Conservation (phyloP, 306 rosid genomes). For the Crataegus laevigata region DNA sequence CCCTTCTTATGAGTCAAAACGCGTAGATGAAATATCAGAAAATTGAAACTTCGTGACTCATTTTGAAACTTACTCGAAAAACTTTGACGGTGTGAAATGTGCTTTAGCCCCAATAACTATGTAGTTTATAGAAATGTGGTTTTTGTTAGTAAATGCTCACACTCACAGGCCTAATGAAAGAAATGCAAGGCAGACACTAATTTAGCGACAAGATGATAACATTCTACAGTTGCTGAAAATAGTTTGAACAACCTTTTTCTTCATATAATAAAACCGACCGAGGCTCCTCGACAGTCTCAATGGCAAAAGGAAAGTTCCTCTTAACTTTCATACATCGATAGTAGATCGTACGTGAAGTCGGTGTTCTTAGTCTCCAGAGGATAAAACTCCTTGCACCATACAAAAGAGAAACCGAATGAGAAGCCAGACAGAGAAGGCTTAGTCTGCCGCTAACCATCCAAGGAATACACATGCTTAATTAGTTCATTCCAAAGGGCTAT, state of each 20-base stretch:
- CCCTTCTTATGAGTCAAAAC: constrained; percentile 68
- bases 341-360: not conserved
- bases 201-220: not conserved
- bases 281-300: not conserved
- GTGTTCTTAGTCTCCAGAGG: not conserved
- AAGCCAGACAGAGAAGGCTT: not conserved
- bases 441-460: constrained; percentile 2
- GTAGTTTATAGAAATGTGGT: no score
- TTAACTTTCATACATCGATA: not conserved
- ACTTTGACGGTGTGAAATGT: no score
- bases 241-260: not conserved
- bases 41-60: no score
- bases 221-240: not conserved
- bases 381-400: no score
- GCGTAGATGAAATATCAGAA: no score
- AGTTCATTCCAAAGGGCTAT: not conserved
- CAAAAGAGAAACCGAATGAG: not conserved
- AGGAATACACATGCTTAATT: not conserved
- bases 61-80: no score
- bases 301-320: not conserved
- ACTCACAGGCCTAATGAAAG: no score
- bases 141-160: no score
- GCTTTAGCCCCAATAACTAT: no score
- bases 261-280: not conserved
- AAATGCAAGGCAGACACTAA: not conserved